A percentile compares a stretch with the other conserved stretches of the same genome.
phyloP scores from a whole-genome alignment of 164 flowering plant genomes.

The Berberis thunbergii region DNA sequence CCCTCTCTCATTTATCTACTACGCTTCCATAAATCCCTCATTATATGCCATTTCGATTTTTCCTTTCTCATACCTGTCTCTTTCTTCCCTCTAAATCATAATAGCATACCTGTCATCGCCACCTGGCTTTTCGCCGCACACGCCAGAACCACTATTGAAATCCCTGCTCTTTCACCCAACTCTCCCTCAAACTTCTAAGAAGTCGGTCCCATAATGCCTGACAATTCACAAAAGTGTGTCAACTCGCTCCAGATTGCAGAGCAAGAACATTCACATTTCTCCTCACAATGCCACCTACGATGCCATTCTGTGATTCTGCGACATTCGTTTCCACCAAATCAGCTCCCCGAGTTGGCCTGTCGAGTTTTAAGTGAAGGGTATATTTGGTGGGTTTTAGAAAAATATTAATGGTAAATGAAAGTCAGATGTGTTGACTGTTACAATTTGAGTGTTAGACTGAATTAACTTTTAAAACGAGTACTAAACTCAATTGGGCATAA shows the following conservation, averaged over 20 bases:
- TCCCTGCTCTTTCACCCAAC: constrained; percentile 39
- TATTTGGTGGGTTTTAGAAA: no score
- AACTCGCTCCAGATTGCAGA: constrained; percentile 63
- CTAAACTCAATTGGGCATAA: no score
- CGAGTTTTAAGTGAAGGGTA: constrained; percentile 48
- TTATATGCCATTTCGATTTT: no score
- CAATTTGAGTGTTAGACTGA: no score
- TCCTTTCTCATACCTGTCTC: no score
- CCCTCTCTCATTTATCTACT: no score
- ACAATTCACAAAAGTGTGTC: constrained; percentile 94
- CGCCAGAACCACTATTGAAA: constrained; percentile 66
- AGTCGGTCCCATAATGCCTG: constrained; percentile 76
- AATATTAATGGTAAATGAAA: no score
- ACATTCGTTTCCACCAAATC: constrained; percentile 91
- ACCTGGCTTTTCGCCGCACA: constrained; percentile 99
- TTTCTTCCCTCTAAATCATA: no score
- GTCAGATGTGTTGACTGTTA: no score
- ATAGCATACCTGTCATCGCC: constrained; percentile 58
- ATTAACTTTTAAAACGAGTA: no score
- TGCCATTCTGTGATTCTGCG: constrained; percentile 86
- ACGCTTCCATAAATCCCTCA: no score
- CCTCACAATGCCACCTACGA: constrained; percentile 88
- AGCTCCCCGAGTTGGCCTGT: constrained; percentile 81
- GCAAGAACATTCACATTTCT: constrained; percentile 54
- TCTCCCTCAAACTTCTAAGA: no score